Percentiles rank a stretch among this genome's conserved stretches.
These are phyloP conservation scores for Carex arenaria DNA, from an alignment of 202 grass and related monocot species.

Conservation along the genomic window DNA sequence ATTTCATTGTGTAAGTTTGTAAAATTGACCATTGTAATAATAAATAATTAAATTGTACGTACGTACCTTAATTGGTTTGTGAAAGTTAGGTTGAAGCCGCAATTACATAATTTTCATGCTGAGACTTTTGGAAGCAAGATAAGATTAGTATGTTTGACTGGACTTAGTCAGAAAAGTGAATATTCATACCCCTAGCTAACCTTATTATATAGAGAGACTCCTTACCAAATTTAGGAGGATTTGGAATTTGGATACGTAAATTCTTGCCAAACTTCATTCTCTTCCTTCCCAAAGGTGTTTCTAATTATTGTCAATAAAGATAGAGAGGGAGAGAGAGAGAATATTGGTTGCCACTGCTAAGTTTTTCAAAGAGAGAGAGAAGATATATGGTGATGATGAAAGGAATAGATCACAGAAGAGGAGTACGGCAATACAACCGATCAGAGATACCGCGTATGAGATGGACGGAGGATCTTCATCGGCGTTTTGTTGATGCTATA, in stretches of 20 bases:
- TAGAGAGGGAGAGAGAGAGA: background rate
- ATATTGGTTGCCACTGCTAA: no score
- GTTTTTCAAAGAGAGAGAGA: no score
- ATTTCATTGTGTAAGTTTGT: constrained; percentile 25
- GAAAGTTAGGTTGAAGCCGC: constrained; percentile 28
- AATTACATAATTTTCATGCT: constrained; percentile 22
- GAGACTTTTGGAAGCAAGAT: constrained; percentile 33
- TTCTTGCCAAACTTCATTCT: constrained; percentile 8
- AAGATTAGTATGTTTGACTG: constrained; percentile 69
- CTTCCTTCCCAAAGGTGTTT: background rate
- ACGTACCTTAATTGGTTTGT: constrained; percentile 22
- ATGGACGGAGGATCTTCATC: constrained; percentile 94
- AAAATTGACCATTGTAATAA: background rate
- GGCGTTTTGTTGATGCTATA: constrained; percentile 65
- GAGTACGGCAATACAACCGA: constrained; percentile 74
- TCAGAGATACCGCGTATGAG: constrained; percentile 70
- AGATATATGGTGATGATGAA: constrained; percentile 38
- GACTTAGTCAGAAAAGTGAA: constrained; percentile 57
- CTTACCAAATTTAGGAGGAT: background rate
- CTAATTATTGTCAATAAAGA: background rate
- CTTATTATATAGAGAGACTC: background rate
- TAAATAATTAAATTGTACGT: background rate
- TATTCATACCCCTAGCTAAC: background rate
- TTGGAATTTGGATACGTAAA: background rate
- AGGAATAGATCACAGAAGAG: constrained; percentile 50